Percentiles rank a stretch among this genome's conserved stretches.
These are phyloP conservation scores for Colletotrichum caudatum DNA, from an alignment of 2,329 filamentous ascomycete genomes.

Conservation along the genomic window DNA sequence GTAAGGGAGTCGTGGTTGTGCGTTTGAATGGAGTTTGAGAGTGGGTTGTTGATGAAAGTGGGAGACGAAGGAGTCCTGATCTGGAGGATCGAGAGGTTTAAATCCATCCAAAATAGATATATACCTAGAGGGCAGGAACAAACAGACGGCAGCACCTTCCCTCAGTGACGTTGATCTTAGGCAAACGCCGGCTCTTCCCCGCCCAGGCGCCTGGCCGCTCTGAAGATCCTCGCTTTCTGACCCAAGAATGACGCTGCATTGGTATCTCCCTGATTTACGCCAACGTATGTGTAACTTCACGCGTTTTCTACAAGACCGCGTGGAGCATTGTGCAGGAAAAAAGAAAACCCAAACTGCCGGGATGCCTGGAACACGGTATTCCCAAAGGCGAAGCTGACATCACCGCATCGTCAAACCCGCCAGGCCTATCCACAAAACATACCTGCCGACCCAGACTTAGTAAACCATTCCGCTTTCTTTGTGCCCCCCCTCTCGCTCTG, in stretches of 20 bases:
- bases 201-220: constrained; percentile 1
- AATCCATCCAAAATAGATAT: background rate
- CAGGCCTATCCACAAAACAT: background rate
- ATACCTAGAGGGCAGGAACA: background rate
- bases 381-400: constrained; percentile 13
- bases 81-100: background rate
- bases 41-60: background rate
- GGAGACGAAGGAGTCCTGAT: background rate
- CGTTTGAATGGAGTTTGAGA: background rate
- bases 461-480: background rate
- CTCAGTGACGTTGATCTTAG: constrained; percentile 18
- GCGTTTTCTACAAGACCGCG: no score
- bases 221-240: constrained; percentile 23
- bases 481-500: no score
- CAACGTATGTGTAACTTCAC: constrained; percentile 4
- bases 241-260: constrained; percentile 24
- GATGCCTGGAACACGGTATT: background rate
- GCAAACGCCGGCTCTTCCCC: constrained; percentile 16
- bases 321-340: background rate
- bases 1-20: background rate
- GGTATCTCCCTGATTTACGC: background rate
- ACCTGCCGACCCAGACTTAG: background rate
- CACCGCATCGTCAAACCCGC: constrained; percentile 15
- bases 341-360: background rate
- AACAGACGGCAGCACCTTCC: background rate